phyloP scores from a whole-genome alignment of 192 early-diverging fungal species.

The Haplosporangium gracile region DNA sequence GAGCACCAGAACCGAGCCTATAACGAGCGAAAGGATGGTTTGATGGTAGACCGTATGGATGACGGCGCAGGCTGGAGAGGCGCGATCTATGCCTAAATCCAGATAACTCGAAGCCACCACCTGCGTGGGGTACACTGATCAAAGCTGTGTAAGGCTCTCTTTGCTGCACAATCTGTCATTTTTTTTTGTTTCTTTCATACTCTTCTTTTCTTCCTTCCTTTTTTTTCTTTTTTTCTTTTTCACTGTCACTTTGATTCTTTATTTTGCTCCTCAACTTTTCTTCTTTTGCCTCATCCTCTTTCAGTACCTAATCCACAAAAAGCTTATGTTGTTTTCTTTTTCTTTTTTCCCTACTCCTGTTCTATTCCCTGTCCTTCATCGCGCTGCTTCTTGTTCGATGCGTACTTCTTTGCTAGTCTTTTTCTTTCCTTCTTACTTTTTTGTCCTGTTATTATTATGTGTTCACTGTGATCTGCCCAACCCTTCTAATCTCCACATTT shows the following conservation, averaged over 20 bases:
- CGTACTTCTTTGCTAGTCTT: not conserved
- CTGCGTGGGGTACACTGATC: not conserved
- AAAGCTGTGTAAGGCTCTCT: not conserved
- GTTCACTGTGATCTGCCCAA: not conserved
- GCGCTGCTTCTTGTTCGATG: not conserved
- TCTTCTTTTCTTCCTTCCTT: not conserved
- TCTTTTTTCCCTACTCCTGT: not conserved
- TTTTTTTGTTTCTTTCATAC: not conserved
- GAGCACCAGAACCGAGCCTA: slow-evolving; percentile 36
- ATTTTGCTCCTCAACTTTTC: not conserved
- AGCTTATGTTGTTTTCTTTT: slow-evolving; percentile 2
- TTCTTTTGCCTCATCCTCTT: slow-evolving; percentile 3
- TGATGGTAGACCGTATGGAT: slow-evolving; percentile 58
- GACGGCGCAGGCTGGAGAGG: slow-evolving; percentile 57
- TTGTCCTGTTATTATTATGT: slow-evolving; percentile 1
- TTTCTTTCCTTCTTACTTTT: not conserved
- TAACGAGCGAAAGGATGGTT: slow-evolving; percentile 47
- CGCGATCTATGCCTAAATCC: slow-evolving; percentile 46
- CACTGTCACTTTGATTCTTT: not conserved
- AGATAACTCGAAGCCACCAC: not conserved
- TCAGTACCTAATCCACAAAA: slow-evolving; percentile 19
- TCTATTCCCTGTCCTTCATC: not conserved
- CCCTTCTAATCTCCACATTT: not conserved
- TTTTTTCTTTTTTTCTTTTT: not conserved
- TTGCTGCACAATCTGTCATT: no score